Evolutionary conservation across 208 protist species (phyloP), one percentile per base, ranked within the genome.

Genomic region (Crithidia sp.): DNA sequence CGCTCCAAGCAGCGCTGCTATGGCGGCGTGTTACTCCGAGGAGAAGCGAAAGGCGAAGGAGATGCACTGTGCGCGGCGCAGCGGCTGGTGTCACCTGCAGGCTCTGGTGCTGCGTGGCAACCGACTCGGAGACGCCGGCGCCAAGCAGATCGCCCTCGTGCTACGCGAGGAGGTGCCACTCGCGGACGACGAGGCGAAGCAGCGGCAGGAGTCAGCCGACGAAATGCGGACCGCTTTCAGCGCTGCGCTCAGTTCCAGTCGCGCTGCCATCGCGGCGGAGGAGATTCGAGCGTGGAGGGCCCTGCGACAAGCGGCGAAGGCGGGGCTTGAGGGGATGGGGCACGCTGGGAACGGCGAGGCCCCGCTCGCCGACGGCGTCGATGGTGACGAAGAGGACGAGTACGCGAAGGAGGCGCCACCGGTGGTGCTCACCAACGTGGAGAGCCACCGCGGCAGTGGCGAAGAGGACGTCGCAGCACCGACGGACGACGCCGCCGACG

Each of bases 31-130:
- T n/a, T 54, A 55, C 19, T 12, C 57, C 40, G 39, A 44, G 43
- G 90, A 95, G 69, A 79, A 84, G 58, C 81, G 82, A 43, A 45
- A 76, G 16, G 62, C 40, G n/a, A 84, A 86, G 36, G 86, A 87
- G 52, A 74, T 72, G 50, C 89, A 85, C 62, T 92, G 89, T 68
- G 61, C 77, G 39, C 83, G 87, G 12, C 86, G 88, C 14, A 93
- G 87, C 64, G 92, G 92, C 7, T 96, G 92, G 92, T 93, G 88
- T 17, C 90, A 76, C 47, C 49, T 96, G 36, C 76, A 91, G 58
- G 68, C 71, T 37, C 62, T 96, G n/a, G 43, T 78, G 10, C 60
- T 96, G 73, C 82, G 86, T 17, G 87, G 87, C 12, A 96, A 95
- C 71, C 71, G 65, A 14, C 75, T 96, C 39, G 83, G 84, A 13